Percentiles rank a stretch among this genome's conserved stretches.
These are phyloP conservation scores for Alternaria viburni DNA, from an alignment of 2,329 filamentous ascomycete genomes.

Conservation along the genomic window DNA sequence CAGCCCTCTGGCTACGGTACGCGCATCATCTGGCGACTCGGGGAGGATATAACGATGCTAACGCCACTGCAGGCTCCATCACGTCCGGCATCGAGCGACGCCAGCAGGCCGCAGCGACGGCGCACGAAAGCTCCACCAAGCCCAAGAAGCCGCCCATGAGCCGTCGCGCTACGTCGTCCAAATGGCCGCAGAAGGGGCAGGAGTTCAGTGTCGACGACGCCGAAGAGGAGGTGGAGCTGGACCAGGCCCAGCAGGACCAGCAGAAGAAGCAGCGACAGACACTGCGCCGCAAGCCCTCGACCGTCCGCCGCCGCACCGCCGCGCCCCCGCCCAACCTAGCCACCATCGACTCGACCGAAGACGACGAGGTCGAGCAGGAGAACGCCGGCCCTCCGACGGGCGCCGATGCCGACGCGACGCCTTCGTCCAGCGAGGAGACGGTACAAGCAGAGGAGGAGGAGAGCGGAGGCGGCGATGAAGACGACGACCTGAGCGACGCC, in stretches of 20 bases:
- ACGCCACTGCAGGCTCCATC: constrained; percentile 41
- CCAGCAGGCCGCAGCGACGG: constrained; percentile 23
- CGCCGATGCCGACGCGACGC: constrained; percentile 30
- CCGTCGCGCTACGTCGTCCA: constrained; percentile 76
- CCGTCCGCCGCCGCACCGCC: constrained; percentile 57
- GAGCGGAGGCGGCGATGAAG: constrained; percentile 65
- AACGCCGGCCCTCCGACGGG: constrained; percentile 29
- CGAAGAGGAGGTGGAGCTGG: constrained; percentile 76
- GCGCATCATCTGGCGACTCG: constrained; percentile 1
- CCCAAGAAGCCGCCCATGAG: constrained; percentile 75
- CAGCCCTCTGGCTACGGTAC: constrained; percentile 45
- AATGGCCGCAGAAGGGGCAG: constrained; percentile 78
- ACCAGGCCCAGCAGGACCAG: constrained; percentile 55
- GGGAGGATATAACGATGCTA: constrained; percentile 6
- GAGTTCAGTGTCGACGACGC: constrained; percentile 94
- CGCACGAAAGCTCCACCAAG: constrained; percentile 32
- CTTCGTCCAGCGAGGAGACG: constrained; percentile 50
- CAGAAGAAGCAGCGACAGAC: constrained; percentile 41
- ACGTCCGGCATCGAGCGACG: constrained; percentile 42
- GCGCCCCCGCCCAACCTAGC: constrained; percentile 55
- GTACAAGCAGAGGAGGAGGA: constrained; percentile 46
- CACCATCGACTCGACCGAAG: constrained; percentile 57
- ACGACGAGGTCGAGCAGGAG: constrained; percentile 55
- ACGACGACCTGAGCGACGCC: constrained; percentile 81
- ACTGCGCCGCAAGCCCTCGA: constrained; percentile 59